phyloP scores from a whole-genome alignment of 1,139 yeast species.

The Sugiyamaella neomexicana region DNA sequence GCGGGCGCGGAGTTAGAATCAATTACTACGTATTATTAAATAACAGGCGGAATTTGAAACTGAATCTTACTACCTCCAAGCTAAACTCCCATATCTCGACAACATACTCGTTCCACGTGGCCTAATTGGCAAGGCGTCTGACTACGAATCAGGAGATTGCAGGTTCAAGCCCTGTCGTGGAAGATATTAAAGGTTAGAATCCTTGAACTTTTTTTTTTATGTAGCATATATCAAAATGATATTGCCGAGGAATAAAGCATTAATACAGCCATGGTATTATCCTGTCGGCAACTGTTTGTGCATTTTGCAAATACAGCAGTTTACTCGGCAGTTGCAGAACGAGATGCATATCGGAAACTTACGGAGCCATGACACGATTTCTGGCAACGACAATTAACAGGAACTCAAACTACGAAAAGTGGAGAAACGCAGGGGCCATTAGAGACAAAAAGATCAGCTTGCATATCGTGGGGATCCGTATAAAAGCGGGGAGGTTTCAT shows the following conservation, averaged over 20 bases:
- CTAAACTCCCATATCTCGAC: no score
- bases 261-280: neutral
- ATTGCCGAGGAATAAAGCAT: neutral
- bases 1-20: no score
- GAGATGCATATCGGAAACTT: neutral
- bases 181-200: conserved; percentile 1
- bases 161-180: conserved; percentile 17
- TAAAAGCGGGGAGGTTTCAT: neutral
- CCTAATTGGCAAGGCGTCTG: conserved; percentile 17
- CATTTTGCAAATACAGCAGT: neutral
- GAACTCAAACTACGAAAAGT: neutral
- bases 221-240: neutral
- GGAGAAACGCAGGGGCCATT: neutral
- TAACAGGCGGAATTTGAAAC: no score
- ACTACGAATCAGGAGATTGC: conserved; percentile 16
- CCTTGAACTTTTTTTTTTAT: neutral
- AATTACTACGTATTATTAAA: no score
- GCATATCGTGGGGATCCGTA: conserved; percentile 6
- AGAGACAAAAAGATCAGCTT: neutral
- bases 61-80: no score
- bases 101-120: conserved; percentile 8
- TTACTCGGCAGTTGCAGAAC: no score
- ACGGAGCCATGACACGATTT: neutral
- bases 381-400: neutral
- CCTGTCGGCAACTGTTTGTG: neutral